A percentile compares a stretch with the other conserved stretches of the same genome.
Evolutionary conservation across 164 flowering plant genomes (phyloP).

Genomic region (Nymphaea colorata): DNA sequence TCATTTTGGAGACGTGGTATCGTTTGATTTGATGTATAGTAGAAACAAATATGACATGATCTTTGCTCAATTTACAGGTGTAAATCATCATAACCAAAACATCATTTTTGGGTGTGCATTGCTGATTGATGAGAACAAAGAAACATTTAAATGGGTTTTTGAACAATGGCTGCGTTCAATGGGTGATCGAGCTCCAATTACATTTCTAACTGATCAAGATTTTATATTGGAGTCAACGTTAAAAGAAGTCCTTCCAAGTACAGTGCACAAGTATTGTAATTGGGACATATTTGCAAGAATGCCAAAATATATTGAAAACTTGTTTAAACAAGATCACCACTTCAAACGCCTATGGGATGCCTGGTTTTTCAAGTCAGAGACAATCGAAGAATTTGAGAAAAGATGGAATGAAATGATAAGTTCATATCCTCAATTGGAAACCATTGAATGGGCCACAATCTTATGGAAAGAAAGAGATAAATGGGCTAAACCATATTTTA

Average conservation of each 20-base stretch:
- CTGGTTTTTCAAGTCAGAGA: not conserved
- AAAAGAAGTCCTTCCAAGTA: constrained; percentile 4
- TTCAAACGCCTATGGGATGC: not conserved
- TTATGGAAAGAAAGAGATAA: not conserved
- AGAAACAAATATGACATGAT: constrained; percentile 3
- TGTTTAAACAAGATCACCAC: not conserved
- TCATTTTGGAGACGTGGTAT: constrained; percentile 5
- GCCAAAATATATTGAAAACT: not conserved
- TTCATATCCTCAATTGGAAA: not conserved
- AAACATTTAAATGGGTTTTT: constrained; percentile 8
- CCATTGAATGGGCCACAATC: constrained; percentile 4
- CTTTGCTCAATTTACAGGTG: constrained; percentile 6
- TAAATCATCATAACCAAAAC: constrained; percentile 5
- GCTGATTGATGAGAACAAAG: constrained; percentile 4
- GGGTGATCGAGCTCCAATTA: constrained; percentile 5
- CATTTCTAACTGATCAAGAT: constrained; percentile 9
- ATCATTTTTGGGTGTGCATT: constrained; percentile 6
- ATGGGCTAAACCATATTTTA: constrained; percentile 4
- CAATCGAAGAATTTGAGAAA: constrained; percentile 7
- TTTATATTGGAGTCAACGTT: constrained; percentile 1
- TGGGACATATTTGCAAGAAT: constrained; percentile 3
- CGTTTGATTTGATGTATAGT: constrained; percentile 2
- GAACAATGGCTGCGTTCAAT: constrained; percentile 6
- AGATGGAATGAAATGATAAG: not conserved
- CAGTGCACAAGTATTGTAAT: constrained; percentile 3